Evolutionary conservation across 1,284 basidiomycete genomes (phyloP).

Genomic region (Fereydounia khargensis): DNA sequence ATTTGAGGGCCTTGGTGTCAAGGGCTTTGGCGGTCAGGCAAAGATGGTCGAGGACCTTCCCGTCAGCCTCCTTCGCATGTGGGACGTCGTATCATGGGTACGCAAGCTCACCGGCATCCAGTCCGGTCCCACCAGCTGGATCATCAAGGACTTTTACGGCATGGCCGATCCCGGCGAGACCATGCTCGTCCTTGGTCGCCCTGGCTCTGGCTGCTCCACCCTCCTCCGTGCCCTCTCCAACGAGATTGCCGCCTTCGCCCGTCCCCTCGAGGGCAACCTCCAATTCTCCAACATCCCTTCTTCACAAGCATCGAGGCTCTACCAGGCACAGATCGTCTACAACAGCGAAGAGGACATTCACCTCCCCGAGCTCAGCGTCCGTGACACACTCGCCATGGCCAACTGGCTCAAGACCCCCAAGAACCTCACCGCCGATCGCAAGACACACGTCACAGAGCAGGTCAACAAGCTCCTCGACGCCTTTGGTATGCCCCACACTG

Average conservation of each 20-base stretch:
- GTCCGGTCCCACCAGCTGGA: slow-evolving; percentile 13
- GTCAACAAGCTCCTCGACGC: background rate
- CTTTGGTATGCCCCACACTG: slow-evolving; percentile 62
- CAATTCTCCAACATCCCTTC: slow-evolving; percentile 67
- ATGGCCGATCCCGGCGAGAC: slow-evolving; percentile 46
- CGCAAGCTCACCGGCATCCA: slow-evolving; percentile 28
- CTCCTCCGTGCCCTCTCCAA: slow-evolving; percentile 73
- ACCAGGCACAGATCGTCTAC: slow-evolving; percentile 79
- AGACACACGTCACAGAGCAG: background rate
- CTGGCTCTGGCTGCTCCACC: slow-evolving; percentile 75
- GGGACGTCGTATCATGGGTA: background rate
- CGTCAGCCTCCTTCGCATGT: background rate
- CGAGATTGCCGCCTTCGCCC: slow-evolving; percentile 65
- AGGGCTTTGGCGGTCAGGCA: background rate
- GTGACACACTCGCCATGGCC: slow-evolving; percentile 42
- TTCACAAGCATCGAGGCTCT: slow-evolving; percentile 61
- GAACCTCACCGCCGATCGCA: slow-evolving; percentile 1
- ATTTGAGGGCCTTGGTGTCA: background rate
- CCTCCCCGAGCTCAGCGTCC: slow-evolving; percentile 72
- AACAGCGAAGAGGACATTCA: slow-evolving; percentile 72
- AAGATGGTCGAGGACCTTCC: background rate
- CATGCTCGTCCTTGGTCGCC: slow-evolving; percentile 70
- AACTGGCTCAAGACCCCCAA: slow-evolving; percentile 35
- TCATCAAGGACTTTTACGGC: slow-evolving; percentile 38
- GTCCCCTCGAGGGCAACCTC: slow-evolving; percentile 65